A percentile compares a stretch with the other conserved stretches of the same genome.
Conservation (phyloP, 495 filamentous ascomycete genomes). For the Penicillium cinerascens region DNA sequence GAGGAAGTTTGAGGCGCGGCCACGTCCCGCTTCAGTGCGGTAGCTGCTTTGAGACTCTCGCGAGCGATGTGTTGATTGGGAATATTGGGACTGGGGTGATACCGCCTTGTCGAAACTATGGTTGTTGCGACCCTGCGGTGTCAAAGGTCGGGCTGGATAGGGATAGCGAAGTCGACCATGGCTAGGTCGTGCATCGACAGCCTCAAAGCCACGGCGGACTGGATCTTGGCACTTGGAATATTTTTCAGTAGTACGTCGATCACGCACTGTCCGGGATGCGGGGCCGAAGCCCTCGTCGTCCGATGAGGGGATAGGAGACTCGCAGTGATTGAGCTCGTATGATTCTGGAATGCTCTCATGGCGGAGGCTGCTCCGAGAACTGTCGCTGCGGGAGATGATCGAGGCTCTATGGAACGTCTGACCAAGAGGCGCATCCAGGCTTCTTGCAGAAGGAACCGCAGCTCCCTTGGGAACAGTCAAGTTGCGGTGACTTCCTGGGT, state of each 20-base stretch:
- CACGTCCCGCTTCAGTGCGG: constrained; percentile 5
- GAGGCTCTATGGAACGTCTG: constrained; percentile 14
- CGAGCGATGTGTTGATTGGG: constrained; percentile 21
- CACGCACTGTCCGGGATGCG: neutral
- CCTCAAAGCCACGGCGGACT: constrained; percentile 14
- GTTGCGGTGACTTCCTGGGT: constrained; percentile 13
- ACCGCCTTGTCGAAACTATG: constrained; percentile 19
- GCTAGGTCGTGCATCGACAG: constrained; percentile 6
- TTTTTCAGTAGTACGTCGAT: constrained; percentile 12
- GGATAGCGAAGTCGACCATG: constrained; percentile 9
- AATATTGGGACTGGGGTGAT: constrained; percentile 25
- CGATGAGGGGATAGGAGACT: constrained; percentile 41
- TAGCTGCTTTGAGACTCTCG: constrained; percentile 22
- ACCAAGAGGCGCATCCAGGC: constrained; percentile 4
- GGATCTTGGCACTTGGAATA: constrained; percentile 1
- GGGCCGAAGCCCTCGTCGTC: constrained; percentile 40
- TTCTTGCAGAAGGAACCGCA: neutral
- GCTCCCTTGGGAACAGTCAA: constrained; percentile 13
- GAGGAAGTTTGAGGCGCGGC: constrained; percentile 16
- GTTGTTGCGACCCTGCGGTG: constrained; percentile 24
- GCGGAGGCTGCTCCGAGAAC: constrained; percentile 26
- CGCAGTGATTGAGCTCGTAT: constrained; percentile 18
- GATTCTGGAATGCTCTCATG: constrained; percentile 23
- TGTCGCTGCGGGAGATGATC: constrained; percentile 27
- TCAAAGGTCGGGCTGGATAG: constrained; percentile 14